These are phyloP conservation scores for Trametes hirsuta DNA, from an alignment of 1,284 basidiomycete species.

Conservation along the genomic window DNA sequence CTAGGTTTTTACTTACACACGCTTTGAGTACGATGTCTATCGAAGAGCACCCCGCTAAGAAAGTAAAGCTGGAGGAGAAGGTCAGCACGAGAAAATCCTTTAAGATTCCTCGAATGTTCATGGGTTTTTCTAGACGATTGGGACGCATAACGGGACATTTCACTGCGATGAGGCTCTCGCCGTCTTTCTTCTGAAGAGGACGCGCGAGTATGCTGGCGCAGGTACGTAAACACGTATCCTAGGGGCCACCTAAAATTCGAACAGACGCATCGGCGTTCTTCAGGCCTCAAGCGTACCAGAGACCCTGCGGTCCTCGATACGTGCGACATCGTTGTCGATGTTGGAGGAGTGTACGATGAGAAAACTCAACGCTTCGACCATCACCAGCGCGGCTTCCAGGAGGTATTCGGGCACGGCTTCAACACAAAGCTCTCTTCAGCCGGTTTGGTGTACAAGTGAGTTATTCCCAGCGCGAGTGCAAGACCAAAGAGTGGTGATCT, in stretches of 20 bases:
- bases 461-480: conserved; percentile 1
- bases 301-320: conserved; percentile 80
- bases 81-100: conserved; percentile 28
- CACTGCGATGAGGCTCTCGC: conserved; percentile 97
- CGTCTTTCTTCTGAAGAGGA: conserved; percentile 87
- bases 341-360: conserved; percentile 92
- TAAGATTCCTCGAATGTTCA: background rate
- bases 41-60: conserved; percentile 45
- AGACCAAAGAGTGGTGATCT: background rate
- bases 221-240: conserved; percentile 45
- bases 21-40: conserved; percentile 36
- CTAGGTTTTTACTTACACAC: background rate
- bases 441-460: conserved; percentile 92
- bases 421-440: conserved; percentile 91
- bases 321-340: conserved; percentile 97
- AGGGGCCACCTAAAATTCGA: background rate
- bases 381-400: conserved; percentile 93
- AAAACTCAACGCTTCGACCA: conserved; percentile 87
- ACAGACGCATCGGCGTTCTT: background rate
- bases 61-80: conserved; percentile 50
- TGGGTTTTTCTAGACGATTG: conserved; percentile 62
- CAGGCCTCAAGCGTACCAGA: conserved; percentile 81
- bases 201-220: conserved; percentile 75
- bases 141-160: conserved; percentile 95
- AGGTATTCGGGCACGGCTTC: conserved; percentile 87